A percentile compares a stretch with the other conserved stretches of the same genome.
These are phyloP conservation scores for Arctostaphylos glauca DNA, from an alignment of 148 eudicot species.

Conservation along the genomic window DNA sequence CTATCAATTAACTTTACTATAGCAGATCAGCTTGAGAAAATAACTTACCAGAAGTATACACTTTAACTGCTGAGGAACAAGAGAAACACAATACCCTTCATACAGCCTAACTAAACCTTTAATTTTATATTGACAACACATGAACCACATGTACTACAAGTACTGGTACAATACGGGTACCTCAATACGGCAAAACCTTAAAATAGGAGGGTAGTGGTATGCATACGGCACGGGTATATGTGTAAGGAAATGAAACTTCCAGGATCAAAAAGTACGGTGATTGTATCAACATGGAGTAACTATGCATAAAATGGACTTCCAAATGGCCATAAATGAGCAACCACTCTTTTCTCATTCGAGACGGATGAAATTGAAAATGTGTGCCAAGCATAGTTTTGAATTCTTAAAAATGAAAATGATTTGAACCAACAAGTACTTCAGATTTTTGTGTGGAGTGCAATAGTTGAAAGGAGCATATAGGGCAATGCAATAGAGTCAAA, in stretches of 20 bases:
- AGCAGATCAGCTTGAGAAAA: not conserved
- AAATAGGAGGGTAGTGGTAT: too few relatives aligned
- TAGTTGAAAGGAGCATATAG: not conserved
- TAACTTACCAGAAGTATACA: not conserved
- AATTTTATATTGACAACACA: too few relatives aligned
- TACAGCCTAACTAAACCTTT: too few relatives aligned
- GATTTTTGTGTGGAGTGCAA: conserved; percentile 5
- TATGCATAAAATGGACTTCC: not conserved
- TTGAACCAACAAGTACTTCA: too few relatives aligned
- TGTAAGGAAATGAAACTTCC: too few relatives aligned
- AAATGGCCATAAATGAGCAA: not conserved
- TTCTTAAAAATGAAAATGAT: not conserved
- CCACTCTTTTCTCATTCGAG: not conserved
- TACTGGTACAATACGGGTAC: too few relatives aligned
- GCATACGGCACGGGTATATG: too few relatives aligned
- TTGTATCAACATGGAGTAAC: not conserved
- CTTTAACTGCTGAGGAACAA: too few relatives aligned
- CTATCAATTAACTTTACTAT: not conserved
- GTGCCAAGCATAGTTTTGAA: not conserved
- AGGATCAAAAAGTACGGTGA: too few relatives aligned
- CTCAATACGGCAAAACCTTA: too few relatives aligned
- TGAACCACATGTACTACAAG: too few relatives aligned
- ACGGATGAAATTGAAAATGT: not conserved
- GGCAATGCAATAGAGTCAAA: conserved; percentile 15
- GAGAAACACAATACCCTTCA: too few relatives aligned